phyloP scores from a whole-genome alignment of 2,329 filamentous ascomycete genomes.

The Aspergillus fijiensis region DNA sequence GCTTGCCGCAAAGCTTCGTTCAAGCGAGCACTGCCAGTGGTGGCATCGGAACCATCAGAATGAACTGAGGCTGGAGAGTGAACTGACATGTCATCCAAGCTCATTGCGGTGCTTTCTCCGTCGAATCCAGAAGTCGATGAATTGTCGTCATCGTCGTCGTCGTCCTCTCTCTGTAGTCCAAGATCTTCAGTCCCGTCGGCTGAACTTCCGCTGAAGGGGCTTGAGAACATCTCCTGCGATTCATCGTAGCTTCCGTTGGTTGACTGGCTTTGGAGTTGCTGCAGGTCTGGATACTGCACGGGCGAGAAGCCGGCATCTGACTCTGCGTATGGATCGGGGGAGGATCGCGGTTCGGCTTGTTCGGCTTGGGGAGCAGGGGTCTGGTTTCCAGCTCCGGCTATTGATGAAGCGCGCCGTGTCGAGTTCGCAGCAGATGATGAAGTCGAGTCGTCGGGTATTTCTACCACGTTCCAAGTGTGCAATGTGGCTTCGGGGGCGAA shows the following conservation, averaged over 20 bases:
- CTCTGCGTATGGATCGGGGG: constrained; percentile 61
- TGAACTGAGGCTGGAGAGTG: constrained; percentile 64
- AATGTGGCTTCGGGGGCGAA: constrained; percentile 96
- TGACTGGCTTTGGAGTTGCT: constrained; percentile 54
- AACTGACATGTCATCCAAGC: constrained; percentile 72
- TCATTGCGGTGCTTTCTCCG: constrained; percentile 77
- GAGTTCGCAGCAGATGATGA: constrained; percentile 71
- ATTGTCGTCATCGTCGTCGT: constrained; percentile 39
- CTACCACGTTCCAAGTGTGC: constrained; percentile 94
- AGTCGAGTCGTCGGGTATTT: constrained; percentile 83
- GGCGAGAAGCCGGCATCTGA: constrained; percentile 59
- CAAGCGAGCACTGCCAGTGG: constrained; percentile 68
- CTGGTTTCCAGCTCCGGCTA: constrained; percentile 40
- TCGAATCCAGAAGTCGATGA: constrained; percentile 53
- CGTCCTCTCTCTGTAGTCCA: constrained; percentile 42
- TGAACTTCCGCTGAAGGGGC: constrained; percentile 67
- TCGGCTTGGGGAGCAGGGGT: constrained; percentile 43
- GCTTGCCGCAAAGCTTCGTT: constrained; percentile 78
- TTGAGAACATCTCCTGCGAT: constrained; percentile 70
- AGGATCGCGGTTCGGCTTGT: constrained; percentile 55
- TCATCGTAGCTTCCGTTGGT: constrained; percentile 47
- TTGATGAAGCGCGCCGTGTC: constrained; percentile 69
- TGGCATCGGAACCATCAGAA: constrained; percentile 51
- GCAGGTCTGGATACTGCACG: constrained; percentile 63
- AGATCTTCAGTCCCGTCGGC: constrained; percentile 48